Evolutionary conservation across 1,284 basidiomycete genomes (phyloP), one percentile per base, ranked within the genome.

Genomic region (Papiliotrema laurentii): DNA sequence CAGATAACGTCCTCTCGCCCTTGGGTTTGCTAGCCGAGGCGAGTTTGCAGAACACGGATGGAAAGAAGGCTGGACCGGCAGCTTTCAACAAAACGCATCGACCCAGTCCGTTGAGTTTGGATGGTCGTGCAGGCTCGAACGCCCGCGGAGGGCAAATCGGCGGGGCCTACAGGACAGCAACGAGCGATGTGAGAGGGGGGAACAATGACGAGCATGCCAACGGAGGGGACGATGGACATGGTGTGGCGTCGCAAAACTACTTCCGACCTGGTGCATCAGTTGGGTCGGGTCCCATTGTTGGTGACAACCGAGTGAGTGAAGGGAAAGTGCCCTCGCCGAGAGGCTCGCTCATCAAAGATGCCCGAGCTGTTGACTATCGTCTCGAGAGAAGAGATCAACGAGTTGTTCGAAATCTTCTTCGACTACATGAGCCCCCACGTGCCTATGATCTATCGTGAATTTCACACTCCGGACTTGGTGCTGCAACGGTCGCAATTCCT

Each of bases 401-500:
- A 86, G 13, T 76, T 98, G 47, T 98, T 98, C 74, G 81, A 88
- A 62, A 91, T 97, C 83, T 97, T 71, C 70, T 88, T 76, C 54
- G 68, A 65, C 30, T 53, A 66, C 45, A 70, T 75, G 66, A 54
- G 66, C 7, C 51, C 54, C 4, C 72, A 74, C 47, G 64, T 74
- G 1, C 74, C 74, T 0, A 50, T 94, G 37, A 75, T 96, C 46
- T 88, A 93, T 61, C 80, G 81, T 36, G 82, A 85, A 41, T 91
- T 94, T 71, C 92, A 96, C 71, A 94, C 91, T 0, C 89, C 92
- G 1, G 83, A 89, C 10, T 79, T 94, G 35, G 88, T 96, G 21
- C 90, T 91, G 61, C 89, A 88, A 31, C 83, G 92, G 26, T 90
- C 87, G 36, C 92, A 92, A 2, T 94, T 97, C 75, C 74, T 96